phyloP scores from a whole-genome alignment of 106 monocot genomes.

The Hemerocallis citrina region DNA sequence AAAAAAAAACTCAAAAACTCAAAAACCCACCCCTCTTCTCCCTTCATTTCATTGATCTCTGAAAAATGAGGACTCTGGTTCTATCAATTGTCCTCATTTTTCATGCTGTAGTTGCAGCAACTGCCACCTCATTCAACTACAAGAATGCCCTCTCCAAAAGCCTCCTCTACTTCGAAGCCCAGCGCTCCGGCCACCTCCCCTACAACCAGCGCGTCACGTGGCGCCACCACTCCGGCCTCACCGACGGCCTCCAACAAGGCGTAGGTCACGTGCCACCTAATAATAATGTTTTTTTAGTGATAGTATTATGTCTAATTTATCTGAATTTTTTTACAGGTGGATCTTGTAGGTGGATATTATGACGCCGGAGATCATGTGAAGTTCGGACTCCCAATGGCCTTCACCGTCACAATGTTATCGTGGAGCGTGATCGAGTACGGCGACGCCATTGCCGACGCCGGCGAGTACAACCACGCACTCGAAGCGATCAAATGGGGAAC shows the following conservation, averaged over 20 bases:
- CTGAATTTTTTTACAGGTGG: no score
- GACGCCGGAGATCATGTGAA: slow-evolving; percentile 20
- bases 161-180: slow-evolving; percentile 22
- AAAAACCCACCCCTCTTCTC: no score
- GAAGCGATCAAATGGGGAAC: slow-evolving; percentile 19
- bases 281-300: neutral
- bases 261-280: neutral
- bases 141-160: slow-evolving; percentile 16
- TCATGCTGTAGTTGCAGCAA: no score
- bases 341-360: slow-evolving; percentile 18
- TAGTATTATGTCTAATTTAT: no score
- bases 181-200: slow-evolving; percentile 21
- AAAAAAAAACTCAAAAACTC: no score
- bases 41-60: no score
- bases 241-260: slow-evolving; percentile 23
- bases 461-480: slow-evolving; percentile 4
- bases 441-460: slow-evolving; percentile 2
- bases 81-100: no score
- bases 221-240: slow-evolving; percentile 15
- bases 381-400: slow-evolving; percentile 23
- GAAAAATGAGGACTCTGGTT: no score
- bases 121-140: slow-evolving; percentile 5
- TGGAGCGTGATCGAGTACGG: slow-evolving; percentile 13
- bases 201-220: slow-evolving; percentile 14
- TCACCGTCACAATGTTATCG: slow-evolving; percentile 15